A percentile compares a stretch with the other conserved stretches of the same genome.
phyloP scores from a whole-genome alignment of 192 early-diverging fungal genomes.

The Jimgerdemannia flammicorona region DNA sequence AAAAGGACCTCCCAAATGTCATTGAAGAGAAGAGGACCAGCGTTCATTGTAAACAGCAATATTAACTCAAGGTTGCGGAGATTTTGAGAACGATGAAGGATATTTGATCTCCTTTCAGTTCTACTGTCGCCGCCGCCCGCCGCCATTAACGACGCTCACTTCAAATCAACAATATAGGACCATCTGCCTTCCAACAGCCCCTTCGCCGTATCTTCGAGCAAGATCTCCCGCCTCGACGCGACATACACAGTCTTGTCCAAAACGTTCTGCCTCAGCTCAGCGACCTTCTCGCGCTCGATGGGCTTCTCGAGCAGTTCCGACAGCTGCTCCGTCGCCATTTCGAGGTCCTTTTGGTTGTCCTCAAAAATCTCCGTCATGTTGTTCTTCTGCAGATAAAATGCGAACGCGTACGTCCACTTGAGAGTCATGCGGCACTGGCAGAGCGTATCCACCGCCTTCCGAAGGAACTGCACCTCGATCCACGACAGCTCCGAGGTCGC shows the following conservation, averaged over 20 bases:
- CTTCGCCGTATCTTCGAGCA: conserved; percentile 87
- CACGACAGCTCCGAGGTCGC: conserved; percentile 83
- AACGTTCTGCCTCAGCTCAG: conserved; percentile 79
- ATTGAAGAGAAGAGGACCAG: neutral
- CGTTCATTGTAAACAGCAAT: neutral
- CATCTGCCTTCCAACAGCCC: conserved; percentile 83
- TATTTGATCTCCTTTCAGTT: neutral
- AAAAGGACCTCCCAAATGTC: neutral
- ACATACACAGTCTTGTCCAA: conserved; percentile 96
- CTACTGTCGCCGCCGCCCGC: neutral
- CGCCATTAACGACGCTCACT: conserved; percentile 13
- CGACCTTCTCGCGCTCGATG: conserved; percentile 69
- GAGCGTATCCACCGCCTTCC: conserved; percentile 86
- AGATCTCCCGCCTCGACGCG: conserved; percentile 77
- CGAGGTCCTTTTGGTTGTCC: conserved; percentile 97
- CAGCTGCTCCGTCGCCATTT: conserved; percentile 95
- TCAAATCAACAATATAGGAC: conserved; percentile 59
- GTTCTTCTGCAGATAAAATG: conserved; percentile 83
- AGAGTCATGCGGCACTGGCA: conserved; percentile 87
- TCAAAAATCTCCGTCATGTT: conserved; percentile 94
- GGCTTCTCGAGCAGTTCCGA: conserved; percentile 89
- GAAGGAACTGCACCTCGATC: conserved; percentile 99
- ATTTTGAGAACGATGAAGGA: too few species aligned
- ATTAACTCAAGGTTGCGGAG: too few species aligned
- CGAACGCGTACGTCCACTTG: conserved; percentile 98